A percentile compares a stretch with the other conserved stretches of the same genome.
Conservation (phyloP, 352 stramenopile genomes). For the Pythium phragmiticola region DNA sequence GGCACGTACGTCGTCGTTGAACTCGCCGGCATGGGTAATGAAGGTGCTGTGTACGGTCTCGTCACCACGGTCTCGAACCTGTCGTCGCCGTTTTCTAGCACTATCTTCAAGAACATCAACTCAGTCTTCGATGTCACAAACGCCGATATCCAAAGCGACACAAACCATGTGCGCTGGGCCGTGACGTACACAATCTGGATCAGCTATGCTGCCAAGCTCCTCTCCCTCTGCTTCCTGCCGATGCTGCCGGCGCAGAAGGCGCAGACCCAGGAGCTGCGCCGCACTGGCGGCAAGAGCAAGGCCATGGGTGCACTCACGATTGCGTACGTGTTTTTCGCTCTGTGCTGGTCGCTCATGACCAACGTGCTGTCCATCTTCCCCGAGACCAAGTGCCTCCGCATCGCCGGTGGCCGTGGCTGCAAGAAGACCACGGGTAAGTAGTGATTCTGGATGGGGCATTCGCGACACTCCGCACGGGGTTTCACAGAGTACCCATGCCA, state of each 20-base stretch:
- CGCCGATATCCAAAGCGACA: constrained; percentile 26
- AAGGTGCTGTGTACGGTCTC: constrained; percentile 28
- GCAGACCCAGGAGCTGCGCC: constrained; percentile 22
- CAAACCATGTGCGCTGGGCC: too few species aligned
- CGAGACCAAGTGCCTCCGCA: constrained; percentile 25
- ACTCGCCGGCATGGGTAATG: constrained; percentile 26
- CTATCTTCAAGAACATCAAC: constrained; percentile 27
- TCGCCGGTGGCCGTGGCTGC: constrained; percentile 31
- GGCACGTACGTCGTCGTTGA: constrained; percentile 24
- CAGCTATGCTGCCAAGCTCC: constrained; percentile 24
- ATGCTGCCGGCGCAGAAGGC: constrained; percentile 30
- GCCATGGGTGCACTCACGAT: constrained; percentile 26
- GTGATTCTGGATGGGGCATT: background rate
- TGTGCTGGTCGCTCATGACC: constrained; percentile 29
- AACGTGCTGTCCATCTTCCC: constrained; percentile 31
- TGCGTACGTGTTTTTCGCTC: constrained; percentile 22
- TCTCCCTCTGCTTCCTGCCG: constrained; percentile 19
- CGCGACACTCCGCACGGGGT: too few species aligned
- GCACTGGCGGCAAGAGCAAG: constrained; percentile 22
- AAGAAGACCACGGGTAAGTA: constrained; percentile 6
- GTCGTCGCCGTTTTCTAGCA: constrained; percentile 24
- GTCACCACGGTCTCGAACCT: constrained; percentile 28
- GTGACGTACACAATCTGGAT: constrained; percentile 23
- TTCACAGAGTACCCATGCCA: background rate
- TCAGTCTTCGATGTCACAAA: constrained; percentile 26